Conservation (phyloP, 257 asterid species). For the Jasminum sambac region DNA sequence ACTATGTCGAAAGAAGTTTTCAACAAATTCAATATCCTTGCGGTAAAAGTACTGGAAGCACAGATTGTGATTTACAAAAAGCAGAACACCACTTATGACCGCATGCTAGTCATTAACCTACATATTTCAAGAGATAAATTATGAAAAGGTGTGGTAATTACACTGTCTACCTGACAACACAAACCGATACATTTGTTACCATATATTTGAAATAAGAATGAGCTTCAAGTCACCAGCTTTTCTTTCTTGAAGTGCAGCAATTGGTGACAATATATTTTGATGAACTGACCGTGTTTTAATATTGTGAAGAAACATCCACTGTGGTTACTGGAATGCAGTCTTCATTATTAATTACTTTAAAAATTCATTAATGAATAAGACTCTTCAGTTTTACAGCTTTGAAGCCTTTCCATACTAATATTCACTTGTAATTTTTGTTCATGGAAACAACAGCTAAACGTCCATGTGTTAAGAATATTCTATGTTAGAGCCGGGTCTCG, state of each 20-base stretch:
- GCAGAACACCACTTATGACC: neutral
- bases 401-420: conserved; percentile 5
- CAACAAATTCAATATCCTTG: neutral
- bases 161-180: neutral
- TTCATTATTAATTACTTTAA: neutral
- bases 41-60: neutral
- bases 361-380: neutral
- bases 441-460: neutral
- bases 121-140: neutral
- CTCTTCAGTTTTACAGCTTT: neutral
- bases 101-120: neutral
- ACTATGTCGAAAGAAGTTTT: neutral
- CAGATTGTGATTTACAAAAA: neutral
- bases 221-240: neutral
- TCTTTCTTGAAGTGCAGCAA: neutral
- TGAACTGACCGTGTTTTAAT: neutral
- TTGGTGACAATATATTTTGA: neutral
- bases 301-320: neutral
- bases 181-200: neutral
- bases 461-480: neutral
- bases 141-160: neutral
- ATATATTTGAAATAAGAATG: neutral
- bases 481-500: neutral
- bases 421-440: neutral
- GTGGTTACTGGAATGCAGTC: conserved; percentile 18